Evolutionary conservation across 164 flowering plant genomes (phyloP), one percentile per base, ranked within the genome.

Genomic region (Magnolia officinalis): DNA sequence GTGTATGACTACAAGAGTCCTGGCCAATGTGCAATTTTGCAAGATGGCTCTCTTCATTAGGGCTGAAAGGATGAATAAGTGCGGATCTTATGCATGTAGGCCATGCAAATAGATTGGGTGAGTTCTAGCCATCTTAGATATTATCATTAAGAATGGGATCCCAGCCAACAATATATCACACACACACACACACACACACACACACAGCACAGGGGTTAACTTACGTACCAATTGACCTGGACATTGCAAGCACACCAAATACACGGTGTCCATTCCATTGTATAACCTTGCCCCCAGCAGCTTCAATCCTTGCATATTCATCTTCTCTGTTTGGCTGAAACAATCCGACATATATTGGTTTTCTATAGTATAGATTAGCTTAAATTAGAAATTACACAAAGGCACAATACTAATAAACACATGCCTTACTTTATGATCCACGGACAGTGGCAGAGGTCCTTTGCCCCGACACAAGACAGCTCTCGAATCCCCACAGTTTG

Each of bases 401-500:
- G 29, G 50, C n/a, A 14, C 68, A 69, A 61, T 49, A 67, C 51
- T 65, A 8, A 63, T 20, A 71, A 75, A 70, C 11, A 29, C 79
- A 72, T 26, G 85, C 90, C 81, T 88, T 70, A 95, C 89, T 85
- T 95, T 95, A 79, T 95, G 98, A 78, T 95, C 98, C 6, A 87
- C 82, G 21, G 98, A 91, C 75, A 93, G 80, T 11, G 98, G 84
- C 72, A 87, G 70, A 2, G 94, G 85, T 82, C 88, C 91, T 85
- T 95, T 95, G 50, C 98, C 96, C 59, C 98, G 96, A 79, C 84
- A 92, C 8, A 95, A 88, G 72, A 95, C 98, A 59, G 98, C 98
- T 80, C 98, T 87, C 72, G 98, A 95, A 82, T 95, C 98, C 61
- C 98, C 98, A 80, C 98, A 93, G 72, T 93, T 95, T 52, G 94